Conservation (phyloP, 805 yeast genomes). For the Yarrowia deformans region DNA sequence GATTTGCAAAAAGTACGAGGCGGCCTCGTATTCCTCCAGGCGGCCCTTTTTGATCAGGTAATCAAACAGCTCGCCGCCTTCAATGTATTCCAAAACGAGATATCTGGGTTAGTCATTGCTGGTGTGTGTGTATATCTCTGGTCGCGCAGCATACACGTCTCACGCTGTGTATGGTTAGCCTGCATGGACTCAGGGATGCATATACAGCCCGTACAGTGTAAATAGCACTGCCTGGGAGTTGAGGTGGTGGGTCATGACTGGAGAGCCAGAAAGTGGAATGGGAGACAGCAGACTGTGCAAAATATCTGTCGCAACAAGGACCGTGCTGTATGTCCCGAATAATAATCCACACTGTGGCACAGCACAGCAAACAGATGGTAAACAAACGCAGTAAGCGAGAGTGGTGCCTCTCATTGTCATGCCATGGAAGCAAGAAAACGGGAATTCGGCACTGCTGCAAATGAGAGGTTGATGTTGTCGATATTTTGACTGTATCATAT, state of each 20-base stretch:
- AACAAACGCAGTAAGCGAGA: background rate
- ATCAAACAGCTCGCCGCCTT: constrained; percentile 96
- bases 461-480: no score
- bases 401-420: background rate
- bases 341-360: background rate
- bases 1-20: constrained; percentile 86
- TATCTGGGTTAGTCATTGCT: constrained; percentile 52
- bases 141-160: background rate
- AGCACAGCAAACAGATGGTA: background rate
- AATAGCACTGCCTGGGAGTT: constrained; percentile 5
- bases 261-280: background rate
- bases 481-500: no score
- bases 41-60: constrained; percentile 87
- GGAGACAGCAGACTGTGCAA: background rate
- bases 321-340: background rate
- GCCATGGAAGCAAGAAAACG: no score
- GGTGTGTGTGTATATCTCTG: no score
- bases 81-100: constrained; percentile 91
- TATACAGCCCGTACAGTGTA: constrained; percentile 11
- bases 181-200: constrained; percentile 22
- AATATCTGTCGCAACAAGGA: background rate
- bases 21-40: constrained; percentile 87
- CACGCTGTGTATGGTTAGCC: constrained; percentile 14
- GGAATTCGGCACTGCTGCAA: no score
- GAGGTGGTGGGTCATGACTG: background rate